A percentile compares a stretch with the other conserved stretches of the same genome.
phyloP scores from a whole-genome alignment of 208 protist genomes.

The Crithidia brevicula region DNA sequence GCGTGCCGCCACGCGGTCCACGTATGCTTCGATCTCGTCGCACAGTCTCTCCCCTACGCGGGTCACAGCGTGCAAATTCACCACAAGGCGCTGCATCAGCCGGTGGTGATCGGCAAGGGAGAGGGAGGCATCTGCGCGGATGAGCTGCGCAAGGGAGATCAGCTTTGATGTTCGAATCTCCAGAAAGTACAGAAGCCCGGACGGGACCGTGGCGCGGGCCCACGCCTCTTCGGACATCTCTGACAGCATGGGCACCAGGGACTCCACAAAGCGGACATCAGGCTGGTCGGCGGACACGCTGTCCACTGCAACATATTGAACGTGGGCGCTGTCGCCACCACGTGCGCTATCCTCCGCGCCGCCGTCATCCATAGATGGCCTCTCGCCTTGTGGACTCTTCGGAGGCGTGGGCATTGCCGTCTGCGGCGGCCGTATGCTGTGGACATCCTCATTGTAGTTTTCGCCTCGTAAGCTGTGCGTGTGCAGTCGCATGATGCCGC shows the following conservation, averaged over 20 bases:
- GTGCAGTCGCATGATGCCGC: neutral
- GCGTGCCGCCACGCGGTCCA: neutral
- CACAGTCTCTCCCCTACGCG: conserved; percentile 6
- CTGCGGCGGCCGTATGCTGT: too few relatives aligned
- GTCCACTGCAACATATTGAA: neutral
- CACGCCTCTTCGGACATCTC: conserved; percentile 9
- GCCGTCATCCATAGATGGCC: too few relatives aligned
- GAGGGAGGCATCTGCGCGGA: neutral
- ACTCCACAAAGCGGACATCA: neutral
- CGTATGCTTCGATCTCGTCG: neutral
- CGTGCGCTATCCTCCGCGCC: neutral
- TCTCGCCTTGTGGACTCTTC: too few relatives aligned
- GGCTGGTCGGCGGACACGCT: neutral
- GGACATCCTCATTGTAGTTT: neutral
- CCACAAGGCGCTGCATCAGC: neutral
- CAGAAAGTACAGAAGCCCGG: neutral
- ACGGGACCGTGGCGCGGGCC: neutral
- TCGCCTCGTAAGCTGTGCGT: neutral
- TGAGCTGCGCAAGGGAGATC: conserved; percentile 9
- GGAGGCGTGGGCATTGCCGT: too few relatives aligned
- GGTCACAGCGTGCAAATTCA: conserved; percentile 7
- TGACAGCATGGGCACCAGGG: conserved; percentile 1
- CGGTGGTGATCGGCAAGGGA: neutral
- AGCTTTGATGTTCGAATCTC: conserved; percentile 13
- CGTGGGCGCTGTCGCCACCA: neutral